Conservation (phyloP, 2,329 filamentous ascomycete species). For the Pseudogymnoascus sp. region DNA sequence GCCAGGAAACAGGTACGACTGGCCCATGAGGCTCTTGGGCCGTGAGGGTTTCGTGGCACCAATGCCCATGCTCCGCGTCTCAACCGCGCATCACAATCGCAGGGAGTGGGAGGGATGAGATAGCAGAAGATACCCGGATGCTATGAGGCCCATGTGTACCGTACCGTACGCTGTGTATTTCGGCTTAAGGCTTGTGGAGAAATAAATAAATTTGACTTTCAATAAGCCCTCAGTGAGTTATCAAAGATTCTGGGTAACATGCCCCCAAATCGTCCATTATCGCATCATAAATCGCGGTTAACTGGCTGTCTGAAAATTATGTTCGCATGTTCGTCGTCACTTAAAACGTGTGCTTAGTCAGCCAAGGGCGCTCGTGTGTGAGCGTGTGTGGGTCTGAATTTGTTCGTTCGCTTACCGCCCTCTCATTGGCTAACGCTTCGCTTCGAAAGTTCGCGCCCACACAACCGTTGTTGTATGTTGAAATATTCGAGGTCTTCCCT, state of each 20-base stretch:
- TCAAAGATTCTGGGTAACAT: background rate
- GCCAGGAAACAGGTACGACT: background rate
- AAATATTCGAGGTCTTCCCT: slow-evolving; percentile 9
- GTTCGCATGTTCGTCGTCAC: background rate
- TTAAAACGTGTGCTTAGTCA: slow-evolving; percentile 6
- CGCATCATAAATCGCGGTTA: background rate
- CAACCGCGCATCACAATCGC: background rate
- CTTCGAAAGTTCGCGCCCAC: slow-evolving; percentile 9
- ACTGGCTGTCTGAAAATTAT: background rate
- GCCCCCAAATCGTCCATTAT: background rate
- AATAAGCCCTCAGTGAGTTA: background rate
- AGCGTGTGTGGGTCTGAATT: background rate
- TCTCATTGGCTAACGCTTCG: background rate
- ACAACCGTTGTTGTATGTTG: slow-evolving; percentile 8
- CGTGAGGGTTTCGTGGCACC: slow-evolving; percentile 3
- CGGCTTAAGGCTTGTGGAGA: background rate
- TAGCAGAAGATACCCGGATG: background rate
- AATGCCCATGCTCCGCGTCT: background rate
- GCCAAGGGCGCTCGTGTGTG: background rate
- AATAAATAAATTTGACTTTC: background rate
- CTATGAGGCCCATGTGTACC: background rate
- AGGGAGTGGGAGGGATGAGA: background rate
- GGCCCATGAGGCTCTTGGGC: background rate
- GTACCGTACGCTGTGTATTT: background rate
- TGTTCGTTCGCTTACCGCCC: background rate